phyloP scores from a whole-genome alignment of 331 rosid species.

The Rhamnella rubrinervis region DNA sequence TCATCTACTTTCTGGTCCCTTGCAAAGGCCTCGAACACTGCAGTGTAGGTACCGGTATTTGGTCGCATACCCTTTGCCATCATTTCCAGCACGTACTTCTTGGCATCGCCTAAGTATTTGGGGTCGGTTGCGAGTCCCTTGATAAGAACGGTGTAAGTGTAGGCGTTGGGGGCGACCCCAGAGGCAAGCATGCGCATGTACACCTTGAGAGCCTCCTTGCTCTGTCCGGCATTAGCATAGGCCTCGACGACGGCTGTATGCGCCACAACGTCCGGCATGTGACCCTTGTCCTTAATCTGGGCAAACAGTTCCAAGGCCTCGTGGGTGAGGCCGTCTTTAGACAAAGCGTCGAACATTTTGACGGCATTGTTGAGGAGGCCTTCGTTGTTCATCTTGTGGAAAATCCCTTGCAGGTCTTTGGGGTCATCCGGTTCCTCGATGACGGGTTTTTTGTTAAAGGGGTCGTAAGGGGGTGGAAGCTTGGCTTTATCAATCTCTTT shows the following conservation, averaged over 20 bases:
- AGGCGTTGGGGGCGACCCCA: conserved; percentile 67
- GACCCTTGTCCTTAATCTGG: conserved; percentile 72
- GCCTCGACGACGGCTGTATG: conserved; percentile 71
- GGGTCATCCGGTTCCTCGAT: conserved; percentile 61
- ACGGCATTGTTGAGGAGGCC: conserved; percentile 64
- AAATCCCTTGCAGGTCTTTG: conserved; percentile 61
- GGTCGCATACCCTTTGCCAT: conserved; percentile 64
- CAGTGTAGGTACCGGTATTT: conserved; percentile 51
- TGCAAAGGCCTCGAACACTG: conserved; percentile 58
- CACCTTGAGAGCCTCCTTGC: conserved; percentile 66
- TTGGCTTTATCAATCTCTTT: conserved; percentile 26
- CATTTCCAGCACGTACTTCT: conserved; percentile 62
- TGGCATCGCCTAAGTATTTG: conserved; percentile 41
- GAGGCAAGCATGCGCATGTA: conserved; percentile 70
- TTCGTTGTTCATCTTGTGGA: conserved; percentile 56
- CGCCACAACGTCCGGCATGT: conserved; percentile 77
- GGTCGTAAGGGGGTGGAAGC: conserved; percentile 65
- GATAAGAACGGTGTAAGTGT: conserved; percentile 59
- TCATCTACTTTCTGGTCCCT: conserved; percentile 45
- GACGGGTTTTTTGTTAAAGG: conserved; percentile 61
- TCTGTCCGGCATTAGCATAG: conserved; percentile 55
- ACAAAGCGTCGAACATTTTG: conserved; percentile 87
- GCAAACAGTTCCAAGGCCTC: conserved; percentile 66
- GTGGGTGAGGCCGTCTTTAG: conserved; percentile 71
- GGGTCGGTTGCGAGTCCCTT: conserved; percentile 44